Evolutionary conservation across 192 early-diverging fungal species (phyloP), one percentile per base, ranked within the genome.

Genomic region (Gigaspora rosea): DNA sequence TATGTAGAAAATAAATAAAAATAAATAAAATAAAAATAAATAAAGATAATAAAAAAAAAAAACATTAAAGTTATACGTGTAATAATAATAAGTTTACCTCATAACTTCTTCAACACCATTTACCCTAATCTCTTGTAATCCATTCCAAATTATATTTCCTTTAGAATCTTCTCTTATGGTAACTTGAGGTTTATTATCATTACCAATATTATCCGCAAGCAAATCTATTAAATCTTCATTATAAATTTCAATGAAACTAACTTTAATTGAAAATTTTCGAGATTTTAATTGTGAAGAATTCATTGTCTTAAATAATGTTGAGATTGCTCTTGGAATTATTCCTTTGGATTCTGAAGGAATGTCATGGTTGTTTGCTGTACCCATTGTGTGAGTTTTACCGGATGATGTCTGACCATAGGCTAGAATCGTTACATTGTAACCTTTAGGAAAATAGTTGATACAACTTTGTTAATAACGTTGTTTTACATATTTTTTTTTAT

Each of bases 341-440:
- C 93, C 82, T 66, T 80, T 79, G 33, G 72, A 59, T 63, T 83
- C 88, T 47, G 82, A 71, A 67, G 85, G 27, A 27, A 57, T 69
- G 81, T 83, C 47, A 78, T 51, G 11, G 76, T 65, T 59, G 27
- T 57, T 69, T 20, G 87, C 91, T 11, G 96, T 95, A 64, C 95
- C 95, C 96, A 98, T 99, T 15, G 95, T 99, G 77, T 92, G 94
- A 7, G 97, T 97, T 84, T 99, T 99, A 66, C 97, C 97, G 1
- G 91, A 92, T 15, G 95, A 96, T 6, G 96, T 97, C 86, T 98
- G 94, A 16, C 94, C 93, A 86, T 94, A 93, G 49, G 97, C 97
- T 61, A 99, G 86, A 49, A 99, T 92, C 2, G 97, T 98, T 41
- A 93, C 94, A 85, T 98, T 98, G 79, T 95, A 96, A n/a, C 97